phyloP scores from a whole-genome alignment of 2,329 filamentous ascomycete genomes.

The Colletotrichum salicis region DNA sequence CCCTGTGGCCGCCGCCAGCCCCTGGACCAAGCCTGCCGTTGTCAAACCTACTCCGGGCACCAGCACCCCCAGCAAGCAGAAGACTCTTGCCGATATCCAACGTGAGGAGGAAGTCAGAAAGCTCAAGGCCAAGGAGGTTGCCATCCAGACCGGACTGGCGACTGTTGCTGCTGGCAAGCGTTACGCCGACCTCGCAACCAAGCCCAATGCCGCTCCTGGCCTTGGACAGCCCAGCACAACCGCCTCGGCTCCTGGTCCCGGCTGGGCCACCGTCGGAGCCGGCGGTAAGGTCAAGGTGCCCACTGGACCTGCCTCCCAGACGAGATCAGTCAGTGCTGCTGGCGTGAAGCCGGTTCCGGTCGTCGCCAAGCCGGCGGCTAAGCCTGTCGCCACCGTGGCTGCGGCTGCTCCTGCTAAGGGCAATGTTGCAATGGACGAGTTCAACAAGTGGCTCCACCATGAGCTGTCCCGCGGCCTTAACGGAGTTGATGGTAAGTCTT shows the following conservation, averaged over 20 bases:
- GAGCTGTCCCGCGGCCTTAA: conserved; percentile 80
- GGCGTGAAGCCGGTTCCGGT: conserved; percentile 57
- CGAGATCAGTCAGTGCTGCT: conserved; percentile 56
- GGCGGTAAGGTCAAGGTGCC: conserved; percentile 90
- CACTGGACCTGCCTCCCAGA: conserved; percentile 63
- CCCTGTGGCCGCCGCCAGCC: conserved; percentile 70
- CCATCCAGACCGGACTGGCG: conserved; percentile 58
- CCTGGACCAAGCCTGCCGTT: conserved; percentile 74
- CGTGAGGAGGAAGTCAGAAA: conserved; percentile 95
- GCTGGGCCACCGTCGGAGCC: conserved; percentile 96
- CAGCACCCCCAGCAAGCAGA: conserved; percentile 66
- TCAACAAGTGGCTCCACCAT: conserved; percentile 89
- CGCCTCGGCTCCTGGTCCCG: conserved; percentile 56
- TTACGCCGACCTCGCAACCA: conserved; percentile 93
- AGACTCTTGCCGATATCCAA: conserved; percentile 95
- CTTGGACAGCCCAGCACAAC: conserved; percentile 56
- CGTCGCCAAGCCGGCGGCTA: conserved; percentile 61
- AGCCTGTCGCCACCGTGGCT: conserved; percentile 57
- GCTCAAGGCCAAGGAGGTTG: conserved; percentile 70
- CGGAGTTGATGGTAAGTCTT: conserved; percentile 62
- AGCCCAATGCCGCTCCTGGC: conserved; percentile 38
- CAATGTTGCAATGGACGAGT: conserved; percentile 81
- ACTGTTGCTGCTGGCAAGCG: conserved; percentile 76
- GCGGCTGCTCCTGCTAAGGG: conserved; percentile 59
- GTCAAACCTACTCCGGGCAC: conserved; percentile 51